phyloP scores from a whole-genome alignment of 2,329 filamentous ascomycete species.

The Aspergillus tanneri region DNA sequence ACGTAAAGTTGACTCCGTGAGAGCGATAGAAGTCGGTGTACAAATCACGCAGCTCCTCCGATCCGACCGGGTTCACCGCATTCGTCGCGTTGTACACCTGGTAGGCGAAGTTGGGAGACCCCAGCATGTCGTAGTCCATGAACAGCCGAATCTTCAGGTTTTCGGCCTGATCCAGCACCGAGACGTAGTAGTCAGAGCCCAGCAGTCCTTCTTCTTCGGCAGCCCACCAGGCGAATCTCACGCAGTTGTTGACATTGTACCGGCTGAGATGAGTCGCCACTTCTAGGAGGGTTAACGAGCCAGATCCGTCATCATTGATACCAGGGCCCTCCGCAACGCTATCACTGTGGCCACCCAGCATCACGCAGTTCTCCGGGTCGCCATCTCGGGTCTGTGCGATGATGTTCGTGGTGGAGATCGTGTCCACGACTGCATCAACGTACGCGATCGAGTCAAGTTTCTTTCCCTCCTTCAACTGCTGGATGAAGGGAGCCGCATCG shows the following conservation, averaged over 20 bases:
- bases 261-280: slow-evolving; percentile 63
- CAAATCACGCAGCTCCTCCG: slow-evolving; percentile 65
- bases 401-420: slow-evolving; percentile 54
- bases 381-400: slow-evolving; percentile 60
- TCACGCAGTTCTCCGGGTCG: slow-evolving; percentile 58
- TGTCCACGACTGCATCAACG: slow-evolving; percentile 48
- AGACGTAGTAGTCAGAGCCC: slow-evolving; percentile 58
- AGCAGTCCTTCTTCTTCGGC: slow-evolving; percentile 63
- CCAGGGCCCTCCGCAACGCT: slow-evolving; percentile 62
- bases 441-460: slow-evolving; percentile 41
- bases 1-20: slow-evolving; percentile 65
- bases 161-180: slow-evolving; percentile 48
- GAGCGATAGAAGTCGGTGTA: slow-evolving; percentile 66
- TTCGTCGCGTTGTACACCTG: slow-evolving; percentile 58
- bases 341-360: slow-evolving; percentile 61
- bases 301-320: slow-evolving; percentile 76
- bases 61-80: slow-evolving; percentile 58
- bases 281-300: slow-evolving; percentile 60
- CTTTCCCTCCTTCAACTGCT: slow-evolving; percentile 52
- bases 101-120: slow-evolving; percentile 58
- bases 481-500: slow-evolving; percentile 59
- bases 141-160: slow-evolving; percentile 62
- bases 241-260: slow-evolving; percentile 69
- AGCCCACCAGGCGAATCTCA: slow-evolving; percentile 66
- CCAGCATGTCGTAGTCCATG: slow-evolving; percentile 71